Base-by-base conservation (phyloP, 225 moss, liverwort and hornwort genomes). In the Rhytidiadelphus loreus region DNA sequence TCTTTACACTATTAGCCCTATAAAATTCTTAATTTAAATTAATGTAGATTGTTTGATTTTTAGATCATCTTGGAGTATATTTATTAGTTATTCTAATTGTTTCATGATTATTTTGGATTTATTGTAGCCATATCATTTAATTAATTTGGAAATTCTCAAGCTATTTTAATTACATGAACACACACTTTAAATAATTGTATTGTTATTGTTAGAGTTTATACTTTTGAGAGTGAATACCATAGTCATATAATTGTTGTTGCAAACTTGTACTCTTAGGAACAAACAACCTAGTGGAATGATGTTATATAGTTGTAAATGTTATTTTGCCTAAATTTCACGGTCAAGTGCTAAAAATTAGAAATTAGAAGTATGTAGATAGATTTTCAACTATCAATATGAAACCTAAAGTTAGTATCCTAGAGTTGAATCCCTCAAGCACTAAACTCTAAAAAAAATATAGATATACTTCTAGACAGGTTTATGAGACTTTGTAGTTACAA, bases 1-100 rank as follows among this genome's bases (percentile, higher is more conserved):
- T n/a, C 0, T 1, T 68, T 68, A 23, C 0, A n/a, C 4, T 0
- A n/a, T 39, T 39, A 24, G 7, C 4, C 39, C n/a, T 68, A n/a
- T 8, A 4, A 39, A 39, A 24, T 13, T 7, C 1, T 69, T 3
- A 3, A 8, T 24, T 23, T 4, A 39, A 41, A 41, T 24, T 25
- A 41, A 69, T 24, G 8, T 41, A 2, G 25, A 69, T 24, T 69
- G 69, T 41, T 69, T 13, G 11, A 66, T 37, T 37, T 65, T 66
- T 37, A 37, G 24, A 39, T 69, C 39, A 69, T 69, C 2, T 24
- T 69, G 4, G 8, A 39, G 4, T 39, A 69, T 69, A 24, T 39
- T 39, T 39, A 69, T 13, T 69, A 23, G 7, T 69, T 39, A 39
- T 69, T n/a, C n/a, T 4, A 68, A 23, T 68, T 12, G 39, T 39